A percentile compares a stretch with the other conserved stretches of the same genome.
phyloP scores from a whole-genome alignment of 1,284 basidiomycete species.

The Cystobasidiaceae sp. region DNA sequence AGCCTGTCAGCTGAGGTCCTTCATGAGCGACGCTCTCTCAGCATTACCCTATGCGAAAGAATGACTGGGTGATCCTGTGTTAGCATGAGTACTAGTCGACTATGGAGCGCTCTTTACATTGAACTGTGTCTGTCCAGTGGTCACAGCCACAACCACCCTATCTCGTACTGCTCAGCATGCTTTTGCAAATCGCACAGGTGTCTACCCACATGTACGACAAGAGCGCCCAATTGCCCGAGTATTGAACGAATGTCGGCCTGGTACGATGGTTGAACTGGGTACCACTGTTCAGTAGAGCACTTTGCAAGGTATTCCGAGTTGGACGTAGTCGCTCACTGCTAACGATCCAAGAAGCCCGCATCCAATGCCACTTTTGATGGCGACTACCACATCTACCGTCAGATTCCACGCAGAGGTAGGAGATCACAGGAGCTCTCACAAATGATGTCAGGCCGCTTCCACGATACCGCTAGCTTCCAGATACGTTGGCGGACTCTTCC shows the following conservation, averaged over 20 bases:
- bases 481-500: conserved; percentile 62
- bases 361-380: conserved; percentile 68
- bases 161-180: no score
- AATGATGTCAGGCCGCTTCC: conserved; percentile 70
- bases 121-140: conserved; percentile 33
- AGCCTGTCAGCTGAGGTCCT: neutral
- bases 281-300: conserved; percentile 49
- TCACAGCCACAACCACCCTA: conserved; percentile 50
- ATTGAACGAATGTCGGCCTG: conserved; percentile 69
- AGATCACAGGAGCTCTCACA: conserved; percentile 43
- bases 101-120: conserved; percentile 39
- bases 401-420: neutral
- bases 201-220: conserved; percentile 68
- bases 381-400: conserved; percentile 48
- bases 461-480: conserved; percentile 68
- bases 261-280: conserved; percentile 75
- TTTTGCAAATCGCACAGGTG: no score
- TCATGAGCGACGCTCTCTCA: neutral
- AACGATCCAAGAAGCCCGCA: conserved; percentile 42
- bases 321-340: neutral
- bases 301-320: neutral
- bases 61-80: conserved; percentile 27
- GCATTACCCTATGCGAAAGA: conserved; percentile 60
- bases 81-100: neutral
- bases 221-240: conserved; percentile 88